A percentile compares a stretch with the other conserved stretches of the same genome.
These are phyloP conservation scores for Biscogniauxia sp. DNA, from an alignment of 2,329 filamentous ascomycete genomes.

Conservation along the genomic window DNA sequence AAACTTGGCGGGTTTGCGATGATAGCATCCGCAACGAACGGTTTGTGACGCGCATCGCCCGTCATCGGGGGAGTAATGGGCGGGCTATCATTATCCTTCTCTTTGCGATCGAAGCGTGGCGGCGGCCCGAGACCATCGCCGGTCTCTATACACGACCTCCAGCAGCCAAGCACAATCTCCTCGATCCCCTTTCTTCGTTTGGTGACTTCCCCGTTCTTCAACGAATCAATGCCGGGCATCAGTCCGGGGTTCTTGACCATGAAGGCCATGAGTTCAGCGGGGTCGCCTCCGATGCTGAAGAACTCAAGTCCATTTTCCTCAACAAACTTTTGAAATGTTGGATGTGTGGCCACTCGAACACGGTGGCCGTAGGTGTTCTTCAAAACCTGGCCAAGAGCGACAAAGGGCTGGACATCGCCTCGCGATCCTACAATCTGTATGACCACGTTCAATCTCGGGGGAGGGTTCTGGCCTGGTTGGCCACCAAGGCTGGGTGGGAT, in stretches of 20 bases:
- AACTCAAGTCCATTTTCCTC: slow-evolving; percentile 53
- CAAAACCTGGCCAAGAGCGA: slow-evolving; percentile 52
- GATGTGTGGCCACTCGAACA: slow-evolving; percentile 56
- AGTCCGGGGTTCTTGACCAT: slow-evolving; percentile 76
- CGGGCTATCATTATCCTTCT: slow-evolving; percentile 15
- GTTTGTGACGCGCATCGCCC: slow-evolving; percentile 21
- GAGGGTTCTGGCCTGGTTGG: slow-evolving; percentile 45
- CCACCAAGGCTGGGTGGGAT: slow-evolving; percentile 72
- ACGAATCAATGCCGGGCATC: slow-evolving; percentile 67
- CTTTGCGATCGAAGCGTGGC: slow-evolving; percentile 37
- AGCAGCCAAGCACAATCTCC: slow-evolving; percentile 68
- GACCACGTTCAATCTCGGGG: slow-evolving; percentile 47
- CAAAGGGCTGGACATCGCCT: slow-evolving; percentile 58
- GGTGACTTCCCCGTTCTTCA: slow-evolving; percentile 65
- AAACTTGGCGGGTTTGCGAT: slow-evolving; percentile 64
- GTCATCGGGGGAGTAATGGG: slow-evolving; percentile 12
- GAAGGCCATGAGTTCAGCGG: slow-evolving; percentile 52
- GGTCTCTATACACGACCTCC: slow-evolving; percentile 71
- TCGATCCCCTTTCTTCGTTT: slow-evolving; percentile 66
- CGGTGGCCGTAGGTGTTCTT: slow-evolving; percentile 49
- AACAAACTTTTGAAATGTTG: slow-evolving; percentile 53
- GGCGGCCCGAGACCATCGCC: slow-evolving; percentile 56
- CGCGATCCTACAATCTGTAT: slow-evolving; percentile 53
- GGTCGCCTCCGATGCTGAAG: slow-evolving; percentile 56
- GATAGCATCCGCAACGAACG: slow-evolving; percentile 35